These are phyloP conservation scores for Isatis lusitanica DNA, from an alignment of 441 rosid species.

Conservation along the genomic window DNA sequence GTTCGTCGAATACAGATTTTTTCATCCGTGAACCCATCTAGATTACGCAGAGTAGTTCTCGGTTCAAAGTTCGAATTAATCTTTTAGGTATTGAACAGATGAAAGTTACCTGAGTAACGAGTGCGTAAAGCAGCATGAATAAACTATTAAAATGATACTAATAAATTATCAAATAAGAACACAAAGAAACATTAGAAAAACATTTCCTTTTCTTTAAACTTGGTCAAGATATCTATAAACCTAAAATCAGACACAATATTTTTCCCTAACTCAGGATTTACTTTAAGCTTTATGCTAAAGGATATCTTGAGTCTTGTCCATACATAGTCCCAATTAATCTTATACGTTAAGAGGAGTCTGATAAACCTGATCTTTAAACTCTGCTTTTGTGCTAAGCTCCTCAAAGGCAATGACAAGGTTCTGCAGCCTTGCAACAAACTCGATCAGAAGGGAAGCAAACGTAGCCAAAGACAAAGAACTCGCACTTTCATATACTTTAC, in stretches of 20 bases:
- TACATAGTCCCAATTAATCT: slow-evolving; percentile 41
- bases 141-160: too few relatives aligned
- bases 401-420: slow-evolving; percentile 50
- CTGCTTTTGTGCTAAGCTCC: slow-evolving; percentile 54
- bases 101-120: slow-evolving; percentile 83
- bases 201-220: background rate
- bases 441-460: slow-evolving; percentile 55
- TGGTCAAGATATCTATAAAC: background rate
- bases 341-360: slow-evolving; percentile 2
- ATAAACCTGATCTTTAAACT: slow-evolving; percentile 43
- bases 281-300: slow-evolving; percentile 3
- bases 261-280: background rate
- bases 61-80: background rate
- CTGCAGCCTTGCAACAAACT: slow-evolving; percentile 64
- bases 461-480: slow-evolving; percentile 61
- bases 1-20: slow-evolving; percentile 85
- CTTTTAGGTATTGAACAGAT: background rate
- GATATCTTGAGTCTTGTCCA: slow-evolving; percentile 46
- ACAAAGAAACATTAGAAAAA: background rate
- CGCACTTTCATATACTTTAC: slow-evolving; percentile 57
- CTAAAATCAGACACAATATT: background rate
- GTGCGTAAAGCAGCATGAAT: slow-evolving; percentile 48
- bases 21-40: slow-evolving; percentile 96
- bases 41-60: background rate
- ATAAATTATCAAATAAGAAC: background rate